Percentiles rank a stretch among this genome's conserved stretches.
phyloP scores from a whole-genome alignment of 805 yeast genomes.

The Brettanomyces nanus region DNA sequence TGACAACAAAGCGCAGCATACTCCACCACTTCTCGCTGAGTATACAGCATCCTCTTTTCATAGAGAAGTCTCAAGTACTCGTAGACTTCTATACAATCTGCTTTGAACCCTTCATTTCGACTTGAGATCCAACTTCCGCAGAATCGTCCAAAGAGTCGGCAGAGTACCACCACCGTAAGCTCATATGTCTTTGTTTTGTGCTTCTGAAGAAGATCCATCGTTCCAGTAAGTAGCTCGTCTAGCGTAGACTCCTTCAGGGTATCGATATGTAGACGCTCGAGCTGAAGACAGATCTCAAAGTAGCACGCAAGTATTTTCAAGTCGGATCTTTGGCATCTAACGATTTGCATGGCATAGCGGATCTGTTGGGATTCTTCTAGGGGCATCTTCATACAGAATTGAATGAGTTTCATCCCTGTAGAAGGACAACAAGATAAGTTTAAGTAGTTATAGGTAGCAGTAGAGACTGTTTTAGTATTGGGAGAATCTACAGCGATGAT shows the following conservation, averaged over 20 bases:
- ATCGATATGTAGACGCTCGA: conserved; percentile 3
- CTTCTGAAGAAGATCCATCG: conserved; percentile 12
- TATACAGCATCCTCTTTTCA: conserved; percentile 31
- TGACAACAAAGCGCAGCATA: conserved; percentile 27
- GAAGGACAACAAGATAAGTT: not conserved
- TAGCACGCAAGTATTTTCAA: conserved; percentile 10
- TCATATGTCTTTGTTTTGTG: conserved; percentile 32
- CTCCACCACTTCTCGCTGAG: conserved; percentile 26
- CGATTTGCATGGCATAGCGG: conserved; percentile 6
- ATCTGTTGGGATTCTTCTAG: conserved; percentile 5
- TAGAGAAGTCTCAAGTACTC: conserved; percentile 36
- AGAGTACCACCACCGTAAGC: conserved; percentile 26
- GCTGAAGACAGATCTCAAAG: conserved; percentile 8
- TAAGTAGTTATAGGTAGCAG: not conserved
- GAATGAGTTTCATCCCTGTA: conserved; percentile 11
- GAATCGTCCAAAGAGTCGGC: conserved; percentile 24
- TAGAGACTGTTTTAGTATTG: too few relatives aligned
- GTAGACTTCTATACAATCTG: conserved; percentile 41
- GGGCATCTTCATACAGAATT: conserved; percentile 5
- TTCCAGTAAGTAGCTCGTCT: conserved; percentile 8
- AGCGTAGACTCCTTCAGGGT: conserved; percentile 4
- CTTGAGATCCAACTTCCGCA: conserved; percentile 22
- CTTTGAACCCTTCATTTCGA: conserved; percentile 20
- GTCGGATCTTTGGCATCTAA: conserved; percentile 7
- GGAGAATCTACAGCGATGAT: too few relatives aligned